phyloP scores from a whole-genome alignment of 768 basidiomycete genomes.

The Termitomyces titanicus region DNA sequence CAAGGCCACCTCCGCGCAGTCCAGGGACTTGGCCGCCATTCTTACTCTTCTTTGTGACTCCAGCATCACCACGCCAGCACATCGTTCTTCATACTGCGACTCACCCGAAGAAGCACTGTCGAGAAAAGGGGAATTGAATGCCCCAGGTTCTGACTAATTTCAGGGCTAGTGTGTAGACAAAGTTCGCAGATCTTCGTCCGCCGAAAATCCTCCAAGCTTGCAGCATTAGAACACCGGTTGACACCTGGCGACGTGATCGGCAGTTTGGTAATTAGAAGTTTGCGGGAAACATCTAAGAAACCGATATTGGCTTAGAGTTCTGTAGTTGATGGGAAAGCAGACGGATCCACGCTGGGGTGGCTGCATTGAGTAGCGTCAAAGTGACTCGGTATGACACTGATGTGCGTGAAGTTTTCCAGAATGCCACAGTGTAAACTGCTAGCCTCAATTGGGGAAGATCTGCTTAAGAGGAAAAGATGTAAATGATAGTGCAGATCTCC shows the following conservation, averaged over 20 bases:
- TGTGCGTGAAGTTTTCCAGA: conserved; percentile 5
- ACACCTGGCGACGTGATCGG: conserved; percentile 19
- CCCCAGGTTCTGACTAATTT: not conserved
- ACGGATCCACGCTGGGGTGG: conserved; percentile 6
- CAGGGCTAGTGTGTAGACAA: not conserved
- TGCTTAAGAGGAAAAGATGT: conserved; percentile 13
- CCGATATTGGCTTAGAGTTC: conserved; percentile 11
- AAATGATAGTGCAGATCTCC: conserved; percentile 16
- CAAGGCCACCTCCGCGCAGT: conserved; percentile 8
- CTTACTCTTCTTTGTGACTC: conserved; percentile 4
- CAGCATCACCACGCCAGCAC: not conserved
- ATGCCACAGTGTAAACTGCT: conserved; percentile 3
- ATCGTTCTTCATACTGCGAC: not conserved
- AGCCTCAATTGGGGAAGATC: too few species aligned
- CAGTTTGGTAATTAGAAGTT: conserved; percentile 15
- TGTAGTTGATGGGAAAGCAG: not conserved
- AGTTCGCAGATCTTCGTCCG: conserved; percentile 7
- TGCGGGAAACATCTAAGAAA: conserved; percentile 13
- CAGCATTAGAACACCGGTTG: conserved; percentile 11
- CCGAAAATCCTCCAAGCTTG: conserved; percentile 4
- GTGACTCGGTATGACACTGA: conserved; percentile 1
- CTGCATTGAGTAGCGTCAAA: not conserved
- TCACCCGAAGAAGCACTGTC: not conserved
- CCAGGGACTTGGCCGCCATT: conserved; percentile 8
- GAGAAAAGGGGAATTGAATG: not conserved